phyloP scores from a whole-genome alignment of 2,329 filamentous ascomycete genomes.

The Aspergillus tubingensis region DNA sequence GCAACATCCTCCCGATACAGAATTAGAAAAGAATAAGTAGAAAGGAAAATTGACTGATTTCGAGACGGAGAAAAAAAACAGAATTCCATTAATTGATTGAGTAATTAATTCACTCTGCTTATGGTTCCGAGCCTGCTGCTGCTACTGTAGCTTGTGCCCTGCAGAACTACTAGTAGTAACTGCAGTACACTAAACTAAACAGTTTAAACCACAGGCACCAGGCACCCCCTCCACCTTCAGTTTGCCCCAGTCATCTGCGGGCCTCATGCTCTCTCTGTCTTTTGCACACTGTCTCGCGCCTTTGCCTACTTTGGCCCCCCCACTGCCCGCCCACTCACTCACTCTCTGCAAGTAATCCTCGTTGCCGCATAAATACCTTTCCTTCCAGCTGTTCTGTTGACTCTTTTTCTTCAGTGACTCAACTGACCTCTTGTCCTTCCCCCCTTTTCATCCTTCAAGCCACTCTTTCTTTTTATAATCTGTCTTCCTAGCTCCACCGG shows the following conservation, averaged over 20 bases:
- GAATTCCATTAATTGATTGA: no score
- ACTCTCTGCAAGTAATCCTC: not conserved
- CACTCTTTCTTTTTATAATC: not conserved
- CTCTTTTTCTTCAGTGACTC: not conserved
- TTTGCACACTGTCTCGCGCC: not conserved
- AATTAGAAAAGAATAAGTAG: not conserved
- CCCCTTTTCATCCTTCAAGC: not conserved
- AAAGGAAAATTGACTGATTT: no score
- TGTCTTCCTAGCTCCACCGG: not conserved
- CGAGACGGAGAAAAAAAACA: no score
- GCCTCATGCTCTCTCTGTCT: not conserved
- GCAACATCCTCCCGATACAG: no score
- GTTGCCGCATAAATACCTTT: not conserved
- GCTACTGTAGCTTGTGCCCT: not conserved
- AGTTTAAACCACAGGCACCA: slow-evolving; percentile 3
- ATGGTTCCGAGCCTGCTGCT: not conserved
- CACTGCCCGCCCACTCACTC: not conserved
- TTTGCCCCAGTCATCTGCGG: slow-evolving; percentile 6
- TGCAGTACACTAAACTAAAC: not conserved
- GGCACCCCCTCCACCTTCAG: slow-evolving; percentile 1
- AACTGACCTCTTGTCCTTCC: not conserved
- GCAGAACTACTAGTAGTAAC: not conserved
- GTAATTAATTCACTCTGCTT: not conserved
- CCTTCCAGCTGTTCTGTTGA: not conserved
- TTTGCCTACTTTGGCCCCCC: not conserved